A percentile compares a stretch with the other conserved stretches of the same genome.
These are phyloP conservation scores for Moricandia arvensis DNA, from an alignment of 345 rosid species.

Conservation along the genomic window DNA sequence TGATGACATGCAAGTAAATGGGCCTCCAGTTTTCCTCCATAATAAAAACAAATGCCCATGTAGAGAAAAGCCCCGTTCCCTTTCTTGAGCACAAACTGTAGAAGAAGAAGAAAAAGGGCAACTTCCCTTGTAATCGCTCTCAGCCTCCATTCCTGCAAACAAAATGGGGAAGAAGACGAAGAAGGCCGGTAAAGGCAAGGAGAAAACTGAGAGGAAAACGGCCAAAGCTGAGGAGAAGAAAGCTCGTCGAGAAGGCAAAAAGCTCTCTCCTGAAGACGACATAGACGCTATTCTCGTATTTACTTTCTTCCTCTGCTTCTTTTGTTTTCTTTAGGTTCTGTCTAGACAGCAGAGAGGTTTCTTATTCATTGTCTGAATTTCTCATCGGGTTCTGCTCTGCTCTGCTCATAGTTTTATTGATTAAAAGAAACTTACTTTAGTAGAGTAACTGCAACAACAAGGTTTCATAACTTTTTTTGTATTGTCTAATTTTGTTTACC, in stretches of 20 bases:
- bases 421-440: neutral
- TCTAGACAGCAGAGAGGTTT: neutral
- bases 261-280: conserved; percentile 88
- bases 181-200: conserved; percentile 89
- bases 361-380: conserved; percentile 2
- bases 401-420: neutral
- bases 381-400: neutral
- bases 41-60: neutral
- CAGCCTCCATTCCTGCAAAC: conserved; percentile 21
- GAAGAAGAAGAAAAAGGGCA: conserved; percentile 12
- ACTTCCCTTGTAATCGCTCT: conserved; percentile 5
- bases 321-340: neutral
- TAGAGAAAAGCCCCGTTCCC: neutral
- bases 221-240: conserved; percentile 85
- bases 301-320: neutral
- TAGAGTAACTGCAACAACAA: neutral
- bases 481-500: conserved; percentile 5
- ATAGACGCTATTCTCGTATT: conserved; percentile 89
- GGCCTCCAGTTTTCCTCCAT: neutral
- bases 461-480: neutral
- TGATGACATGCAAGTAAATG: neutral
- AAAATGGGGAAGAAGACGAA: conserved; percentile 87
- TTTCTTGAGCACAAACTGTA: neutral
- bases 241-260: conserved; percentile 82
- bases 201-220: conserved; percentile 83